These are phyloP conservation scores for Hamamelis virginiana DNA, from an alignment of 164 flowering plant species.

Conservation along the genomic window DNA sequence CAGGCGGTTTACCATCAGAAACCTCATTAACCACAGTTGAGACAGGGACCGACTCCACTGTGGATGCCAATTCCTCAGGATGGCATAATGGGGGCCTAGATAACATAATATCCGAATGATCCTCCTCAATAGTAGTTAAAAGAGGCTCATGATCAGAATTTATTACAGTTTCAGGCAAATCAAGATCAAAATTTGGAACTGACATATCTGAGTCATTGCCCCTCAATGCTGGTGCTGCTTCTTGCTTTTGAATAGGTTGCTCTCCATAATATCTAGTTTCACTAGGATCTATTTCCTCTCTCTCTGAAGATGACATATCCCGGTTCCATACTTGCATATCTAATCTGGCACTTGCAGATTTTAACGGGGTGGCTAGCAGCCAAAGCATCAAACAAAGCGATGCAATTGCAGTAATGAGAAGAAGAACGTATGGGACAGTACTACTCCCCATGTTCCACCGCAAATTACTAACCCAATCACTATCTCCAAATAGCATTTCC, in stretches of 20 bases:
- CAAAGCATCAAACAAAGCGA: conserved; percentile 80
- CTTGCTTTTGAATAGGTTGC: conserved; percentile 28
- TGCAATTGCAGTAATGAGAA: conserved; percentile 49
- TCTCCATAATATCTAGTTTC: conserved; percentile 28
- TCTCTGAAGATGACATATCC: conserved; percentile 37
- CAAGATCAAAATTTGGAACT: conserved; percentile 26
- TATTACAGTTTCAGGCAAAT: conserved; percentile 53
- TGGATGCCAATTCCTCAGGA: conserved; percentile 30
- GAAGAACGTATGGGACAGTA: conserved; percentile 41
- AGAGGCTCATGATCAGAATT: conserved; percentile 45
- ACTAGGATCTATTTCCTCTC: conserved; percentile 27
- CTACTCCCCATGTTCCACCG: conserved; percentile 60
- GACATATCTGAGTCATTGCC: conserved; percentile 34
- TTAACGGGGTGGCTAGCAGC: conserved; percentile 82
- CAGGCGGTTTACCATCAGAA: conserved; percentile 28
- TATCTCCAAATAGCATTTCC: conserved; percentile 82
- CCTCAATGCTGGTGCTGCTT: conserved; percentile 15
- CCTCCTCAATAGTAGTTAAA: conserved; percentile 34
- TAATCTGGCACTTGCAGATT: conserved; percentile 55
- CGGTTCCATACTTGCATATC: conserved; percentile 50
- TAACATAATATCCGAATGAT: conserved; percentile 15
- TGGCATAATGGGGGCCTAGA: conserved; percentile 13
- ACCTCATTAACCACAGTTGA: conserved; percentile 26
- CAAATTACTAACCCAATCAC: conserved; percentile 78
- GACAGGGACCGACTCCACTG: conserved; percentile 18